Evolutionary conservation across 2,329 filamentous ascomycete species (phyloP).

Genomic region (Alternaria brassicicola): DNA sequence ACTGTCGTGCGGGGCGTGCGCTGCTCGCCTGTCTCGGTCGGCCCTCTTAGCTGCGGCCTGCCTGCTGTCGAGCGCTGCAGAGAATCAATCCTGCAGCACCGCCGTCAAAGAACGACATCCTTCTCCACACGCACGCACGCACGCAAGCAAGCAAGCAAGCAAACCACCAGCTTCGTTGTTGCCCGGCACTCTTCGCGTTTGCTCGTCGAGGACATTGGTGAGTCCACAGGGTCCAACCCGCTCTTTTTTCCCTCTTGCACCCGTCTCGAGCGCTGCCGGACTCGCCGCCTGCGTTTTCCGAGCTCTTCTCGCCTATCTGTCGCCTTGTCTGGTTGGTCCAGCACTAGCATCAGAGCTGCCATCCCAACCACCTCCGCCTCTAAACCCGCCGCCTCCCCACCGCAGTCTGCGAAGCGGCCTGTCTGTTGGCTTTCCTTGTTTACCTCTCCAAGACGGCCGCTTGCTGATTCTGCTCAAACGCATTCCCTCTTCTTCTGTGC

Average conservation of each 20-base stretch:
- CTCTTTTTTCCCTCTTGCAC: slow-evolving; percentile 4
- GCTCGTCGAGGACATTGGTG: slow-evolving; percentile 36
- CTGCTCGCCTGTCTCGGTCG: slow-evolving; percentile 47
- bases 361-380: slow-evolving; percentile 53
- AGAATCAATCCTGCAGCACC: slow-evolving; percentile 48
- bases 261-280: slow-evolving; percentile 10
- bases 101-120: slow-evolving; percentile 42
- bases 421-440: slow-evolving; percentile 30
- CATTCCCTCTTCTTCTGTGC: slow-evolving; percentile 11
- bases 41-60: slow-evolving; percentile 50
- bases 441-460: slow-evolving; percentile 30
- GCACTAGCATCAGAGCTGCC: slow-evolving; percentile 45
- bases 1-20: slow-evolving; percentile 44
- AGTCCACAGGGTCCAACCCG: slow-evolving; percentile 13
- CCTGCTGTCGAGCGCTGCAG: slow-evolving; percentile 47
- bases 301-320: slow-evolving; percentile 47
- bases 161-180: slow-evolving; percentile 17
- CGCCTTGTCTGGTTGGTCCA: slow-evolving; percentile 42
- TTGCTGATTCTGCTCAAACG: slow-evolving; percentile 13
- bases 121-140: slow-evolving; percentile 37
- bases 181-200: slow-evolving; percentile 19
- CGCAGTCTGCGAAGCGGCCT: slow-evolving; percentile 36
- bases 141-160: too few species aligned
- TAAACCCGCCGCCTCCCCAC: slow-evolving; percentile 47
- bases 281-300: slow-evolving; percentile 38